Evolutionary conservation across 345 rosid genomes (phyloP).

Genomic region (Eucalyptus urophylla): DNA sequence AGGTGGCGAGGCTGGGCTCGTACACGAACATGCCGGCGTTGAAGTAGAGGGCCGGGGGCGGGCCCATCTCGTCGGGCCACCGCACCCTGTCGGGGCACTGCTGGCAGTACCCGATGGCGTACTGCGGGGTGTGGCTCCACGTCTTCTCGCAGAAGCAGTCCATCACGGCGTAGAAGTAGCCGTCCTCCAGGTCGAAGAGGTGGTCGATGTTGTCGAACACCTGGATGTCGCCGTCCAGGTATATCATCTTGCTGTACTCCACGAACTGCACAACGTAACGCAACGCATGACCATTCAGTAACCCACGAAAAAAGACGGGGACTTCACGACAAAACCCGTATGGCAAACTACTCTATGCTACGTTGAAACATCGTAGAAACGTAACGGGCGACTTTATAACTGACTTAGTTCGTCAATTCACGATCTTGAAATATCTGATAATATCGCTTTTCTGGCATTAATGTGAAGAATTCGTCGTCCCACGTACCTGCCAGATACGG

Average conservation of each 20-base stretch:
- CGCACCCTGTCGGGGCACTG: constrained; percentile 62
- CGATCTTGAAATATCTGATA: background rate
- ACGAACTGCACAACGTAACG: constrained; percentile 33
- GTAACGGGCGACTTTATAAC: background rate
- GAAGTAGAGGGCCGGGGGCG: constrained; percentile 68
- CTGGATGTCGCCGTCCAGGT: constrained; percentile 83
- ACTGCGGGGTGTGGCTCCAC: constrained; percentile 66
- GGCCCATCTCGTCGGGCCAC: constrained; percentile 54
- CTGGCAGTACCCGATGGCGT: constrained; percentile 84
- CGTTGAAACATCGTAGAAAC: background rate
- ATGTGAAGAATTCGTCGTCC: background rate
- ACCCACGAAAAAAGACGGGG: background rate
- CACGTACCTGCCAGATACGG: constrained; percentile 85
- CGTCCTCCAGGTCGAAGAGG: constrained; percentile 57
- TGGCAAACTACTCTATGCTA: background rate
- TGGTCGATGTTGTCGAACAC: constrained; percentile 73
- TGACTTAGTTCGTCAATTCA: background rate
- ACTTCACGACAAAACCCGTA: background rate
- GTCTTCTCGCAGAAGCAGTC: constrained; percentile 91
- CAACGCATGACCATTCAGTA: background rate
- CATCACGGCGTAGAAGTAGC: constrained; percentile 67
- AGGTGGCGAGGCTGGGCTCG: constrained; percentile 49
- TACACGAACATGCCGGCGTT: constrained; percentile 86
- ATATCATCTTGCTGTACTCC: constrained; percentile 80
- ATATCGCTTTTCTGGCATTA: background rate